phyloP scores from a whole-genome alignment of 2,329 filamentous ascomycete species.

The Paramyrothecium roridum region DNA sequence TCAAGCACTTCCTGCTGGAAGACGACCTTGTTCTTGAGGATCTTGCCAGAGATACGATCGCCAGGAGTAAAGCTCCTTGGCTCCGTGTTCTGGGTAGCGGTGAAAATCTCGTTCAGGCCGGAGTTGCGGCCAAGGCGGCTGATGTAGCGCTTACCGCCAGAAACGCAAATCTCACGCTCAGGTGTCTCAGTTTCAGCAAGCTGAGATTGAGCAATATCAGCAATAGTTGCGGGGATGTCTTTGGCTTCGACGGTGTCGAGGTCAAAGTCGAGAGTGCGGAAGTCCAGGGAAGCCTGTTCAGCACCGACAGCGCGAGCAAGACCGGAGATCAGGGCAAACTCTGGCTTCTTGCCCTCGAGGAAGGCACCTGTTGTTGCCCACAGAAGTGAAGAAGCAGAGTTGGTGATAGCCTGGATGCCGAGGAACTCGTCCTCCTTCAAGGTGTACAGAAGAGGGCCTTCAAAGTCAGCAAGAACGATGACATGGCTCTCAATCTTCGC shows the following conservation, averaged over 20 bases:
- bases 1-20: slow-evolving; percentile 12
- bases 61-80: slow-evolving; percentile 5
- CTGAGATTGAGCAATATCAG: slow-evolving; percentile 9
- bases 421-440: slow-evolving; percentile 20
- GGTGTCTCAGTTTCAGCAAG: slow-evolving; percentile 7
- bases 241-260: slow-evolving; percentile 7
- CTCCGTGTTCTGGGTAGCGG: slow-evolving; percentile 5
- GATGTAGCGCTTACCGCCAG: slow-evolving; percentile 16
- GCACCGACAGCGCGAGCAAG: slow-evolving; percentile 17
- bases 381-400: slow-evolving; percentile 16
- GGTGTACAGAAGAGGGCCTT: slow-evolving; percentile 20
- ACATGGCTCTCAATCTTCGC: slow-evolving; percentile 12
- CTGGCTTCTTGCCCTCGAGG: slow-evolving; percentile 16
- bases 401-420: slow-evolving; percentile 18
- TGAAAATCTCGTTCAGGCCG: slow-evolving; percentile 14
- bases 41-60: slow-evolving; percentile 12
- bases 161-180: slow-evolving; percentile 16
- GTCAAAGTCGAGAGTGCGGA: slow-evolving; percentile 18
- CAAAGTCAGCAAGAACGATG: slow-evolving; percentile 23
- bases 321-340: slow-evolving; percentile 20
- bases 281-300: slow-evolving; percentile 20
- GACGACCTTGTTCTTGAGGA: slow-evolving; percentile 9
- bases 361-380: slow-evolving; percentile 23
- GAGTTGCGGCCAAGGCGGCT: slow-evolving; percentile 17
- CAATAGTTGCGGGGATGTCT: slow-evolving; percentile 9